phyloP scores from a whole-genome alignment of 2,329 filamentous ascomycete species.

The Aspergillus pseudoglaucus region DNA sequence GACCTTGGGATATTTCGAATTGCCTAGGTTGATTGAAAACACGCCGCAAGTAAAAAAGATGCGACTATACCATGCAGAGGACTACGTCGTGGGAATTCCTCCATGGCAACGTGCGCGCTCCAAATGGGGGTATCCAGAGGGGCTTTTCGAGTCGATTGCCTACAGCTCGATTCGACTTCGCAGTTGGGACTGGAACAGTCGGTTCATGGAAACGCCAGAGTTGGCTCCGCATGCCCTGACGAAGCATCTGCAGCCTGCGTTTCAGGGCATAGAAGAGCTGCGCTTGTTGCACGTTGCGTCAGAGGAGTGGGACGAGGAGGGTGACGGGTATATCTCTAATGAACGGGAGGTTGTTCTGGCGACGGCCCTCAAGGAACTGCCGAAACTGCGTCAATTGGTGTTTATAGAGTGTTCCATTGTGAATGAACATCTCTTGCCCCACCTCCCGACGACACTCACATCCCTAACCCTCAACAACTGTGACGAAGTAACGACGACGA shows the following conservation, averaged over 20 bases:
- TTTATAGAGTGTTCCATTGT: conserved; percentile 71
- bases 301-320: conserved; percentile 16
- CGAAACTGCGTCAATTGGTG: conserved; percentile 58
- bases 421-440: conserved; percentile 60
- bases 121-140: conserved; percentile 63
- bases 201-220: conserved; percentile 34
- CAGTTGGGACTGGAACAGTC: conserved; percentile 52
- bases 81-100: conserved; percentile 39
- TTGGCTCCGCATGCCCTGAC: conserved; percentile 45
- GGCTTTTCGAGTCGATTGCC: conserved; percentile 60
- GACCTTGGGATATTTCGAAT: conserved; percentile 49
- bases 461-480: conserved; percentile 74
- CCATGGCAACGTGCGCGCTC: conserved; percentile 20
- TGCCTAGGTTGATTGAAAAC: conserved; percentile 54
- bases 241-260: conserved; percentile 51
- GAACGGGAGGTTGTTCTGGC: conserved; percentile 28
- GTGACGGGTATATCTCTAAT: conserved; percentile 38
- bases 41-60: conserved; percentile 63
- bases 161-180: conserved; percentile 41
- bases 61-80: conserved; percentile 64
- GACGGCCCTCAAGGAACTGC: conserved; percentile 52
- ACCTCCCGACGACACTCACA: conserved; percentile 60
- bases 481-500: conserved; percentile 62
- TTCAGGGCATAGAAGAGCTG: conserved; percentile 37
- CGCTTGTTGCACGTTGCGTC: conserved; percentile 31